Base-by-base conservation (phyloP, 352 stramenopile genomes). In the Detonula confervacea region DNA sequence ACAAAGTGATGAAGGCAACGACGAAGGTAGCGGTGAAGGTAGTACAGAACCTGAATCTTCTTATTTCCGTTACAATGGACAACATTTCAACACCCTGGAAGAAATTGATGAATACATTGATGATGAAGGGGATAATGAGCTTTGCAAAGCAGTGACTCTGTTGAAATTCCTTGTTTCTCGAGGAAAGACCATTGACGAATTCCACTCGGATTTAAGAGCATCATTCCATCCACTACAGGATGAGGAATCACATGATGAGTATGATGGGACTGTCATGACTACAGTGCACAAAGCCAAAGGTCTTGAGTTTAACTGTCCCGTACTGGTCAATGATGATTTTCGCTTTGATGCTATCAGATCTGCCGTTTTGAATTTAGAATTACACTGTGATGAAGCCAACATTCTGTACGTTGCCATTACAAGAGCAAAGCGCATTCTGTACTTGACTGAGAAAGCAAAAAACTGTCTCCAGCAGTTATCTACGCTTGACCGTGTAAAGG, bases 201-300 rank as follows among this genome's bases (percentile, higher is more conserved):
- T 75, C 29, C 49, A 54, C 54, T 47, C 35, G 12, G 44, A 62
- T 33, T 56, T 79, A 16, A 9, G 54, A 1, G 4, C 16, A 20
- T 67, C 59, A 20, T 73, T 73, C 54, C n/a, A 18, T 54, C 59
- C 59, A 46, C 46, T 79, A 27, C 22, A 20, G 37, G 37, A 66
- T 1, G 35, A 62, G 18, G 54, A 65, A 60, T 61, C 57, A 25
- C 67, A 52, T 6, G 64, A 81, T 47, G 20, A 60, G 1, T 75
- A 70, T 47, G 7, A 61, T 39, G 74, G 74, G 14, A 42, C 74
- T 1, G 57, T 79, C 0, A 29, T 83, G 35, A 63, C 22, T 24
- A 83, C 74, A 46, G 42, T 71, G 1, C 67, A 83, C 46, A 79
- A 74, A 30, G 74, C 74, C 9, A 79, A 83, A 62, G 74, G 74